Evolutionary conservation across 768 basidiomycete species (phyloP), one percentile per base, ranked within the genome.

Genomic region (Mycena sanguinolenta): DNA sequence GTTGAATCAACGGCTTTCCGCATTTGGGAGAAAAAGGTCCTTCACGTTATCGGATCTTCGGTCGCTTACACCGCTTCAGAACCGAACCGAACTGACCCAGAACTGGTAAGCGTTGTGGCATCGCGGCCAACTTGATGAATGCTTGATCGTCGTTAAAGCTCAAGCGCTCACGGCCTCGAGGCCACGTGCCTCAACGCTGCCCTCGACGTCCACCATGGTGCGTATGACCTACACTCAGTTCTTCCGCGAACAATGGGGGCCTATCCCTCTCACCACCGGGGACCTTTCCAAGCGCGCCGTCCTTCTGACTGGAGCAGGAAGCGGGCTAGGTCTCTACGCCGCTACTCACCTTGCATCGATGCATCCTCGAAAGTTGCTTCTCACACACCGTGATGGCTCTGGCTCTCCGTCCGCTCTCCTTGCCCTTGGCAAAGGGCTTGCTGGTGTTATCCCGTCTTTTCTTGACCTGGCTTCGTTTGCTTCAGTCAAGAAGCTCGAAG

Each of bases 221-320:
- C 75, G 73, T 69, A 60, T 73, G 68, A 73, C 49, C 49, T 6
- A 74, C 32, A 3, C 34, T 5, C 44, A 60, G 14, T 79, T 77
- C 55, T 28, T 80, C 19, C 78, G 67, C 10, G 71, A 80, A 28
- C 79, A 81, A 61, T 78, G 76, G 76, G 78, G 68, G 32, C 38
- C 62, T 36, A 63, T 80, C 27, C 79, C 69, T 14, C 58, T 58
- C n/a, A 10, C 32, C 12, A 59, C 19, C 19, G 58, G 46, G 3
- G 66, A 73, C 52, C 62, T 72, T 34, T 53, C 70, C 25, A 54
- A 62, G 42, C 71, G 70, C 21, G 66, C 74, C 6, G 52, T 75
- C 9, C 58, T 75, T 38, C 42, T 75, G 8, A 74, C 68, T 16
- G 73, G 74, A 7, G 64, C 70, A 34, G 69, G 66, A n/a, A 72